Evolutionary conservation across 768 basidiomycete genomes (phyloP), one percentile per base, ranked within the genome.

Genomic region (Lepiota subincarnata): DNA sequence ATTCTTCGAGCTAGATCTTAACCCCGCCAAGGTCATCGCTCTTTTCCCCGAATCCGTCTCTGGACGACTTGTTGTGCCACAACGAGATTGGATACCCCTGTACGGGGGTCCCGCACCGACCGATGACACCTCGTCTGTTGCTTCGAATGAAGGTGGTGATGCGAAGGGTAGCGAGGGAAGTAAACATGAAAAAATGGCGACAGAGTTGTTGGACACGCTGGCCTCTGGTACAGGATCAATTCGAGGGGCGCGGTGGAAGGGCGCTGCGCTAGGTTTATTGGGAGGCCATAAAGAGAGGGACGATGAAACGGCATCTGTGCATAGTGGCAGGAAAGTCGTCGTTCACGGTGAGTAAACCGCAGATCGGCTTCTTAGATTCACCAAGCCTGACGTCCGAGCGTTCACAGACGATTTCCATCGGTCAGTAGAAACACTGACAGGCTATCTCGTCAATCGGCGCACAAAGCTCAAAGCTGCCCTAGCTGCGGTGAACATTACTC

Each of bases 11-110:
- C 83, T 96, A 38, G 87, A 98, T 59, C 75, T 94, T 59, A 95
- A 95, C 62, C 97, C 97, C 0, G 92, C 95, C 0, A 92, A 94
- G 63, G 91, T 99, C 2, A 78, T 98, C 18, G 87, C 94, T 1
- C 72, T 98, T 5, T 99, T 92, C 67, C 89, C 92, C 0, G 83
- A 88, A 34, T 74, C 76, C 11, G 80, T 98, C 2, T 80, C 92
- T 1, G 96, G 96, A 5, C 77, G 89, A 28, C 69, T 98, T 6
- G 74, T 84, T 4, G 80, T 87, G 0, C 80, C 84, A 10, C 78
- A 71, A 40, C 84, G 86, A 1, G 70, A 75, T 6, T 94, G 92
- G 89, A 86, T 96, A 62, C 73, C 78, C 4, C 70, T 95, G 2
- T 97, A 90, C 64, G 95, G 92, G 4, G 96, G 95, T 1, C 85